Conservation (phyloP, 345 rosid genomes). For the Eucalyptus lansdowneana region DNA sequence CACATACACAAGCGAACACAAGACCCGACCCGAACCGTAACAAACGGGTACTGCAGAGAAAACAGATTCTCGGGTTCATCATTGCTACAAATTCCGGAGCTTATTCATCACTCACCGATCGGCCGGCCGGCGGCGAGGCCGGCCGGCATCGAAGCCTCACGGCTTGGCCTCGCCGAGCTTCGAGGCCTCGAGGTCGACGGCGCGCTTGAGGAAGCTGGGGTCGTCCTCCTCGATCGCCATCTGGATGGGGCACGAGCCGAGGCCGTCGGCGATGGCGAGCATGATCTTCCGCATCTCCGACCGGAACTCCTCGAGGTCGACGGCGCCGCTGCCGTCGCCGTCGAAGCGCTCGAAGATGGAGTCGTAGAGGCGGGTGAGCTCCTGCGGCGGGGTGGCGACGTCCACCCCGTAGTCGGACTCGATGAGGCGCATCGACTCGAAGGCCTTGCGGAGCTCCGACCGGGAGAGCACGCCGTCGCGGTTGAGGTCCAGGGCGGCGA, state of each 20-base stretch:
- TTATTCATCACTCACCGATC: neutral
- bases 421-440: constrained; percentile 11
- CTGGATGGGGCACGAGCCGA: constrained; percentile 8
- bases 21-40: neutral
- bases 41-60: neutral
- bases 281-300: constrained; percentile 9
- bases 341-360: constrained; percentile 9
- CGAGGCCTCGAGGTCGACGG: constrained; percentile 7
- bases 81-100: neutral
- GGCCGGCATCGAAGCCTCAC: neutral
- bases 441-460: constrained; percentile 3
- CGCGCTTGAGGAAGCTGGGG: constrained; percentile 8
- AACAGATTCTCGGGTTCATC: neutral
- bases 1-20: neutral
- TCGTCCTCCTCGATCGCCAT: constrained; percentile 10
- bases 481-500: constrained; percentile 3
- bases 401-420: constrained; percentile 13
- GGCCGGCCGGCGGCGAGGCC: neutral
- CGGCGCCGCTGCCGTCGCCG: constrained; percentile 3
- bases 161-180: neutral
- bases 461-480: constrained; percentile 7
- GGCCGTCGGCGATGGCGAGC: constrained; percentile 14
- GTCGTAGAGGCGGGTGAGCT: constrained; percentile 6
- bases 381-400: constrained; percentile 2
- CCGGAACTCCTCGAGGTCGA: constrained; percentile 4